These are phyloP conservation scores for Didymella arachidicola DNA, from an alignment of 2,329 filamentous ascomycete genomes.

Conservation along the genomic window DNA sequence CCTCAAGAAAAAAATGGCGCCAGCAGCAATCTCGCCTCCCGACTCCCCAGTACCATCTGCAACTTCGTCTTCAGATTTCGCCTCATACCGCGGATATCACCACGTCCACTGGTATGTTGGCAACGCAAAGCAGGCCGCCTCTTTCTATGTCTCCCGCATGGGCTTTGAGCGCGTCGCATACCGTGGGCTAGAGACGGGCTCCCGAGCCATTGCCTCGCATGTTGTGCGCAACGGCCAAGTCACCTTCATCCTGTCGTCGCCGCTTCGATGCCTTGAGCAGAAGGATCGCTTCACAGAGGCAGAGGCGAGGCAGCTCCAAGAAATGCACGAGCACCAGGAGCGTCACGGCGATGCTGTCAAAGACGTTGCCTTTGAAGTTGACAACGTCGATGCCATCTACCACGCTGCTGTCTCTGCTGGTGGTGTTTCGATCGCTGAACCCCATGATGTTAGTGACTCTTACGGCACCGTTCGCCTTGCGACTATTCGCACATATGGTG, in stretches of 20 bases:
- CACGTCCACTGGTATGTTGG: conserved; percentile 96
- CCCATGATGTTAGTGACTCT: conserved; percentile 62
- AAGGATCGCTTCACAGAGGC: conserved; percentile 51
- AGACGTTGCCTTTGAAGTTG: conserved; percentile 94
- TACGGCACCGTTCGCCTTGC: conserved; percentile 75
- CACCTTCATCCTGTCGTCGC: conserved; percentile 84
- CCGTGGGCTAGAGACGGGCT: conserved; percentile 86
- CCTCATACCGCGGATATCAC: conserved; percentile 81
- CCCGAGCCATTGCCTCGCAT: conserved; percentile 80
- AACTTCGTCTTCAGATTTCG: conserved; percentile 44
- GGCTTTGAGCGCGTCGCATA: conserved; percentile 86
- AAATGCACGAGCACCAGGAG: conserved; percentile 84
- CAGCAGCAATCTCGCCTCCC: conserved; percentile 52
- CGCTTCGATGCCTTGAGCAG: conserved; percentile 64
- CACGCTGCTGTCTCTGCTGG: conserved; percentile 72
- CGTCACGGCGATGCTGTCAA: conserved; percentile 93
- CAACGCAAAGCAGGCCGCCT: conserved; percentile 93
- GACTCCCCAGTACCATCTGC: conserved; percentile 45
- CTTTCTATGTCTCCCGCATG: conserved; percentile 87
- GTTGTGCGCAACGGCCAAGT: conserved; percentile 80
- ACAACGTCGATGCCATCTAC: conserved; percentile 84
- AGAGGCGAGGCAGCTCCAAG: conserved; percentile 71
- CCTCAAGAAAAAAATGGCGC: conserved; percentile 39
- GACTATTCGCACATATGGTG: conserved; percentile 89
- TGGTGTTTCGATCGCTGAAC: conserved; percentile 68